Evolutionary conservation across 495 filamentous ascomycete species (phyloP), one percentile per base, ranked within the genome.

Genomic region (Evernia prunastri): DNA sequence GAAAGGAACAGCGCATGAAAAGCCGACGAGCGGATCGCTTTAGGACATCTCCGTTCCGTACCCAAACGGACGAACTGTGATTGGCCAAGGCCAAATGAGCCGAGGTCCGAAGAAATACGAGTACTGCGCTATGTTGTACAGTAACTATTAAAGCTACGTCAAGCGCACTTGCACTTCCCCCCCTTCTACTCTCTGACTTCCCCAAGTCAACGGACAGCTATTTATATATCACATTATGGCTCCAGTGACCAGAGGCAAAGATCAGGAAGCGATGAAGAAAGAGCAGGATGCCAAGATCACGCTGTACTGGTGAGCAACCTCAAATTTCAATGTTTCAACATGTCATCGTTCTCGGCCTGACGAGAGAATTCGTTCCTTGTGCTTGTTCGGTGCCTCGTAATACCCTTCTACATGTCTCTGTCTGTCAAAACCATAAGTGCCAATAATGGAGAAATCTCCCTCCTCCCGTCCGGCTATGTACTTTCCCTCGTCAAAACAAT

Each of bases 251-350:
- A 49, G 53, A 64, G 56, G 27, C 49, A n/a, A 66, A 67, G 53
- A 73, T 36, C 59, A 69, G n/a, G 31, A 40, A 40, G 76, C 27
- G 61, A 62, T 25, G 15, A 66, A 59, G 62, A 27, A 43, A 3
- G 56, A 53, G 45, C 64, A 70, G 60, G 72, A 81, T 39, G 78
- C 83, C n/a, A 88, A 89, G 61, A 80, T 92, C 39, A 90, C 84
- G 59, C 80, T 93, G 33, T 87, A 91, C 73, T 92, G 89, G 89
- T 90, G 77, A 59, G 77, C 67, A 51, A 25, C 45, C 31, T 39
- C 18, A 12, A 2, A 57, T 56, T 36, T 39, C 25, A 3, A 31
- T 33, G n/a, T 20, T 54, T 27, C 51, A 31, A 31, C 37, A 63
- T 39, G 57, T 17, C 51, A 20, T 43, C 57, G 60, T 18, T 13